phyloP scores from a whole-genome alignment of 768 basidiomycete genomes.

The Sporobolomyces phaffii region DNA sequence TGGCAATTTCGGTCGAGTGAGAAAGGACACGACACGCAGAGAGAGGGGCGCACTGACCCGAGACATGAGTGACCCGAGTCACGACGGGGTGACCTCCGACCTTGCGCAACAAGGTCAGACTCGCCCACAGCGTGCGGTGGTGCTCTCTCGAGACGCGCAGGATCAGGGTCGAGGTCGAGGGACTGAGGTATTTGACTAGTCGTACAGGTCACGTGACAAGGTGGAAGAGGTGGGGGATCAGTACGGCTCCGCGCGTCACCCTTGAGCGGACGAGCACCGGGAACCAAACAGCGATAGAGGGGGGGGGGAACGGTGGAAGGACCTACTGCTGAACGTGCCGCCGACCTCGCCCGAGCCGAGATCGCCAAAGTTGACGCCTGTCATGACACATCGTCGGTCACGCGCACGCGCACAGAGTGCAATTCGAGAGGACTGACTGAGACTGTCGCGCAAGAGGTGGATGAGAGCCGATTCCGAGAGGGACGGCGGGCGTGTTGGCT shows the following conservation, averaged over 20 bases:
- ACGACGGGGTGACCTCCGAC: slow-evolving; percentile 32
- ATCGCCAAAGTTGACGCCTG: slow-evolving; percentile 39
- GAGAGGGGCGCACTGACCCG: slow-evolving; percentile 10
- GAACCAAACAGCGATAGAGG: not conserved
- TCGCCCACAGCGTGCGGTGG: slow-evolving; percentile 37
- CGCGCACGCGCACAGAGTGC: too few relatives aligned
- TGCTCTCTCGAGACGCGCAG: slow-evolving; percentile 38
- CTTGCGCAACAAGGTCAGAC: slow-evolving; percentile 36
- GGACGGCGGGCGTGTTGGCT: not conserved
- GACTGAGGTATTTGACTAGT: slow-evolving; percentile 42
- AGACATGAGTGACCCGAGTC: slow-evolving; percentile 35
- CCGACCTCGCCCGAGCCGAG: slow-evolving; percentile 40
- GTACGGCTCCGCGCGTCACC: too few relatives aligned
- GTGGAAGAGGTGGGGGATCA: too few relatives aligned
- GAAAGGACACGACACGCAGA: not conserved
- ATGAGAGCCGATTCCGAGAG: slow-evolving; percentile 32
- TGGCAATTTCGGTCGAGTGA: not conserved
- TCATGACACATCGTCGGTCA: not conserved
- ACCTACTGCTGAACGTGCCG: slow-evolving; percentile 38
- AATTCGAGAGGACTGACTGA: not conserved
- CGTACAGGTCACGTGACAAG: too few relatives aligned
- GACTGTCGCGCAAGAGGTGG: slow-evolving; percentile 34
- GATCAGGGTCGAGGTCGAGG: slow-evolving; percentile 37
- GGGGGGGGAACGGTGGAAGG: not conserved
- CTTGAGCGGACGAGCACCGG: too few relatives aligned